These are phyloP conservation scores for Schizochytrium sp. DNA, from an alignment of 108 stramenopile genomes.

Conservation along the genomic window DNA sequence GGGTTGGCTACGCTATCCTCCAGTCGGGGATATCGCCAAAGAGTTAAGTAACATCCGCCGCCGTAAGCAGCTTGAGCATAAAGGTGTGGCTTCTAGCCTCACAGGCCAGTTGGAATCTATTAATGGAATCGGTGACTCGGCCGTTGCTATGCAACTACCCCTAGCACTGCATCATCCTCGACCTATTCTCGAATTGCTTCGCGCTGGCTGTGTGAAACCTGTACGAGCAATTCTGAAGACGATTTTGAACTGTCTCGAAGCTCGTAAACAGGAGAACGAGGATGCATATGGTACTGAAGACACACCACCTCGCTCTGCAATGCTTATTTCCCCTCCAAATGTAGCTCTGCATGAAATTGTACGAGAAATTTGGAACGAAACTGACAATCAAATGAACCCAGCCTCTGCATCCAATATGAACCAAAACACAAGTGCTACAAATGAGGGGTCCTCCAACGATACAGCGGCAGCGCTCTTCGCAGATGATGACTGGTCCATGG, in stretches of 20 bases:
- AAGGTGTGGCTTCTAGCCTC: neutral
- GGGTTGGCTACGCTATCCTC: slow-evolving; percentile 43
- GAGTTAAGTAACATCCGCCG: neutral
- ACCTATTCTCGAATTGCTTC: slow-evolving; percentile 26
- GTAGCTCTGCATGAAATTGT: neutral
- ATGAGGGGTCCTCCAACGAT: neutral
- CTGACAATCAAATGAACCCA: neutral
- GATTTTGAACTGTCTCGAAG: neutral
- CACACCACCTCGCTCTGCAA: slow-evolving; percentile 20
- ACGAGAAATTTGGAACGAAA: neutral
- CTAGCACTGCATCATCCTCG: slow-evolving; percentile 10
- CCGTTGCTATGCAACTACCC: slow-evolving; percentile 34
- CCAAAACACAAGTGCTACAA: neutral
- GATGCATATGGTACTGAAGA: slow-evolving; percentile 35
- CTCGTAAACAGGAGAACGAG: neutral
- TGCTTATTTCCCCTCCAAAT: neutral
- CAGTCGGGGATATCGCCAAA: neutral
- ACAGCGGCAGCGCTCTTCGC: slow-evolving; percentile 38
- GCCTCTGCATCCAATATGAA: neutral
- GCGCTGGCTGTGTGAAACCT: slow-evolving; percentile 20
- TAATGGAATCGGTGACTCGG: slow-evolving; percentile 20
- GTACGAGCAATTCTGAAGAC: slow-evolving; percentile 25
- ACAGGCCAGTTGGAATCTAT: slow-evolving; percentile 37
- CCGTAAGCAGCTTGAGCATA: slow-evolving; percentile 5
- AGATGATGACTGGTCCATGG: slow-evolving; percentile 52